Base-by-base conservation (phyloP, 2,329 filamentous ascomycete genomes). In the Penicillium sp. region DNA sequence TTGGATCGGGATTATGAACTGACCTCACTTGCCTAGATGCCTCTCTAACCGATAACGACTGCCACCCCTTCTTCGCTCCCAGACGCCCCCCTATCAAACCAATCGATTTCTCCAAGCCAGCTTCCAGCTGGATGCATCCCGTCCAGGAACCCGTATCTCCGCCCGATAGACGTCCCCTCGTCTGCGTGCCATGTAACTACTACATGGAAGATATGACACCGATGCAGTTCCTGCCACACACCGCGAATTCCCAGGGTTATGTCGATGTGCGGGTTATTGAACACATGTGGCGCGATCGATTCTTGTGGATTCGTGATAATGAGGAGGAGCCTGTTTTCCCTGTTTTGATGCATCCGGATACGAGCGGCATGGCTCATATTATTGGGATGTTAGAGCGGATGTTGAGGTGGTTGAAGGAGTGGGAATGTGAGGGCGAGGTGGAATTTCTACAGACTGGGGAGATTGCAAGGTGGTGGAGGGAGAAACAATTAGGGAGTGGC, bases 271-370 rank as follows among this genome's bases (percentile, higher is more conserved):
- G 79, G 10, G 76, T 82, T 1, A 78, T 87, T 27, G 84, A 87
- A 73, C 76, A 81, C 57, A 82, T 86, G 75, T 87, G 85, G 85
- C 80, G 77, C 63, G 84, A 86, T 63, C 78, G 82, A 13, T 85
- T 86, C 62, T 75, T 81, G 58, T 87, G 79, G 77, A 72, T 86
- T n/a, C 76, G 76, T 55, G 74, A 79, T 49, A 75, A 79, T 31
- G 73, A 74, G 33, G 65, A 65, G n/a, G 68, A 72, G 16, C 65
- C 69, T 29, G 70, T 84, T 0, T 84, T 84, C 52, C 79, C 80
- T 19, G 66, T 85, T 19, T 70, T 85, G 3, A 67, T 85, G 64
- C 83, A 85, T 71, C 83, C 83, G 0, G 83, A 85, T 71, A 85
- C 81, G 3, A 84, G 79, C 64, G 84, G 84, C 0, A 84, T 85